Evolutionary conservation across 306 rosid genomes (phyloP).

Genomic region (Mimosa bimucronata): DNA sequence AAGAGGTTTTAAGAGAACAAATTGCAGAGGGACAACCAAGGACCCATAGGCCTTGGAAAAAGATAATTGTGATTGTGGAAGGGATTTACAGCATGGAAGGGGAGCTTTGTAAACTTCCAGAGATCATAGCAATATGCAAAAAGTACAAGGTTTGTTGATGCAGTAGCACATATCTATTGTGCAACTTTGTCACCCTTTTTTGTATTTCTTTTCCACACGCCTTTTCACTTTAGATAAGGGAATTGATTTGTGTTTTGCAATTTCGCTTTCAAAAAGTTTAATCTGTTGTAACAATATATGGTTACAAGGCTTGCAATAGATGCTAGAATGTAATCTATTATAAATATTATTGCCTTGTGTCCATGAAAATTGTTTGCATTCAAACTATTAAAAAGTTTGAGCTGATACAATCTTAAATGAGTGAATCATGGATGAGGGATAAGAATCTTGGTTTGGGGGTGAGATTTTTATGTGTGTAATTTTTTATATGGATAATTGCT

Average conservation of each 20-base stretch:
- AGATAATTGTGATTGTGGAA: conserved; percentile 86
- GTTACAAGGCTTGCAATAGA: background rate
- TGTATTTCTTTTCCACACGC: conserved; percentile 5
- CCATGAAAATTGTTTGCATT: background rate
- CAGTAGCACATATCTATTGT: conserved; percentile 13
- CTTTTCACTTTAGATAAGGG: background rate
- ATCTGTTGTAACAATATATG: background rate
- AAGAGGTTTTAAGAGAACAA: conserved; percentile 87
- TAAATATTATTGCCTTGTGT: background rate
- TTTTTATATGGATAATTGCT: background rate
- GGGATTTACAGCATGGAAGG: conserved; percentile 99
- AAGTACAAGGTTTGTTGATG: conserved; percentile 66
- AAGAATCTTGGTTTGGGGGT: background rate
- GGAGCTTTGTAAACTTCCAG: conserved; percentile 94
- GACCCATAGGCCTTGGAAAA: conserved; percentile 95
- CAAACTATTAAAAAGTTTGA: background rate
- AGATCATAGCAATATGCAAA: conserved; percentile 85
- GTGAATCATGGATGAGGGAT: background rate
- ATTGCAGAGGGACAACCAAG: conserved; percentile 95
- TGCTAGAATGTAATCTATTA: background rate
- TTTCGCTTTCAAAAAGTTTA: background rate
- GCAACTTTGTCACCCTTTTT: background rate
- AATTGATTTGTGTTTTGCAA: background rate
- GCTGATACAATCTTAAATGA: background rate
- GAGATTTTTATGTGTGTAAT: background rate